A percentile compares a stretch with the other conserved stretches of the same genome.
These are phyloP conservation scores for Chernovozyma aurita DNA, from an alignment of 1,139 yeast species.

Conservation along the genomic window DNA sequence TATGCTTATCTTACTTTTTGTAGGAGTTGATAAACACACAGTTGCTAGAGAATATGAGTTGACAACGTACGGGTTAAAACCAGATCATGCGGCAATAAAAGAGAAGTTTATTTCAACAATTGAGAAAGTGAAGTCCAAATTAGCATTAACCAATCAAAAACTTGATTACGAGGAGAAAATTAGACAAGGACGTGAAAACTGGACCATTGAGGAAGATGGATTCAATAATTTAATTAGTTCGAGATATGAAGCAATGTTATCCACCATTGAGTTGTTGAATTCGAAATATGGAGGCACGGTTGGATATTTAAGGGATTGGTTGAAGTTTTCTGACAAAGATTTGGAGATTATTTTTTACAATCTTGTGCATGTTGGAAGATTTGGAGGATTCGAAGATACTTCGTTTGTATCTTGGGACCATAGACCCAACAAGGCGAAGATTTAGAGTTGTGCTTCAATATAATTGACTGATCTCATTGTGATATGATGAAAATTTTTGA, in stretches of 20 bases:
- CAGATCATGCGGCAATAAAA: conserved; percentile 40
- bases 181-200: conserved; percentile 32
- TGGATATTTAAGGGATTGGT: conserved; percentile 41
- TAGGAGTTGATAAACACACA: conserved; percentile 62
- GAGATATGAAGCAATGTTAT: conserved; percentile 69
- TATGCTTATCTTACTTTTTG: conserved; percentile 59
- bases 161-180: conserved; percentile 28
- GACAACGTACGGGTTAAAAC: conserved; percentile 60
- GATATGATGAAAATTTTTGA: too few species aligned
- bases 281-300: conserved; percentile 54
- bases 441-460: too few species aligned
- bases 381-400: conserved; percentile 14
- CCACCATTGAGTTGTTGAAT: conserved; percentile 49
- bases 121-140: conserved; percentile 23
- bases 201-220: conserved; percentile 45
- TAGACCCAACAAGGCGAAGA: conserved; percentile 15
- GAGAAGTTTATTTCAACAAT: conserved; percentile 29
- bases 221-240: conserved; percentile 59
- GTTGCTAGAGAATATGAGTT: conserved; percentile 72
- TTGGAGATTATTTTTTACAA: conserved; percentile 45
- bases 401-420: conserved; percentile 25
- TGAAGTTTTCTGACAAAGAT: conserved; percentile 49
- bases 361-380: conserved; percentile 21
- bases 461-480: too few species aligned
- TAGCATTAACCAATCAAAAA: conserved; percentile 14